Percentiles rank a stretch among this genome's conserved stretches.
Conservation (phyloP, 2,329 filamentous ascomycete species). For the Colletotrichum australisinense region DNA sequence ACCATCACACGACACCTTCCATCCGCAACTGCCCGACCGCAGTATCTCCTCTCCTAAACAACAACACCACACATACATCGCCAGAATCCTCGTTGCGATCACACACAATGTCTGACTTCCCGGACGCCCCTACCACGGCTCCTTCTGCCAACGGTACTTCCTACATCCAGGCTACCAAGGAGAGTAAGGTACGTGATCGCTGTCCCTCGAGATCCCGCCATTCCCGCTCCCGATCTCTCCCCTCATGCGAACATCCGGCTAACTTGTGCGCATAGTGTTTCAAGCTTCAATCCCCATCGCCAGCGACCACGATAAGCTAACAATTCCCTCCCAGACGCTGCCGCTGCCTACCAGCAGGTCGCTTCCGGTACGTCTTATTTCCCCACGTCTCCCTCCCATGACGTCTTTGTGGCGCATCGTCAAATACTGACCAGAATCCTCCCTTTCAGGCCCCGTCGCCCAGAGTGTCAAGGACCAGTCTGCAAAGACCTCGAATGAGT, state of each 20-base stretch:
- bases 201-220: slow-evolving; percentile 6
- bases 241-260: slow-evolving; percentile 39
- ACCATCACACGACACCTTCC: slow-evolving; percentile 30
- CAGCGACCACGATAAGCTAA: slow-evolving; percentile 46
- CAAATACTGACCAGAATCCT: slow-evolving; percentile 26
- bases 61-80: slow-evolving; percentile 26
- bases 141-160: slow-evolving; percentile 58
- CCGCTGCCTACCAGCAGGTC: slow-evolving; percentile 60
- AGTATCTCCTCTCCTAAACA: slow-evolving; percentile 37
- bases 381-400: neutral
- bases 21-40: slow-evolving; percentile 4
- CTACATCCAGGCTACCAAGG: slow-evolving; percentile 59
- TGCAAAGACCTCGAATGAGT: slow-evolving; percentile 65
- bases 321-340: slow-evolving; percentile 53
- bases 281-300: slow-evolving; percentile 37
- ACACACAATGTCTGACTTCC: slow-evolving; percentile 55
- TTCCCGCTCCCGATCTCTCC: slow-evolving; percentile 19
- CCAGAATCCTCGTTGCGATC: slow-evolving; percentile 38
- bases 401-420: slow-evolving; percentile 12
- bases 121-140: slow-evolving; percentile 45
- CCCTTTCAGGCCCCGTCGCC: slow-evolving; percentile 64
- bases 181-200: slow-evolving; percentile 61
- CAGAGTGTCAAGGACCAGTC: slow-evolving; percentile 68
- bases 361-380: slow-evolving; percentile 55
- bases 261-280: slow-evolving; percentile 49